Evolutionary conservation across 2,329 filamentous ascomycete genomes (phyloP).

Genomic region (Ophiostoma perfectum): DNA sequence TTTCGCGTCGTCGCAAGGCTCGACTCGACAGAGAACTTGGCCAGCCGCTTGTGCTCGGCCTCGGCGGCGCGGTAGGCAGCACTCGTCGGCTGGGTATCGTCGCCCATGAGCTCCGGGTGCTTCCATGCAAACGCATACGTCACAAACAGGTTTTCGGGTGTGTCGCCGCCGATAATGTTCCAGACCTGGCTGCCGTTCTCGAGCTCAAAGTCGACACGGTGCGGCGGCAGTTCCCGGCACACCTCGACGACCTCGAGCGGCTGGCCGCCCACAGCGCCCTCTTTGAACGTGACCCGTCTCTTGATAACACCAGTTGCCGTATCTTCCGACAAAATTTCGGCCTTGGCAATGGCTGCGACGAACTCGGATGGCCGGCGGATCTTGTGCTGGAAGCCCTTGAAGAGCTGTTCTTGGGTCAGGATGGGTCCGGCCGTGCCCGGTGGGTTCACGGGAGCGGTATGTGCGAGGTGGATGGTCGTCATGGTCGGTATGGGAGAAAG

Average conservation of each 20-base stretch:
- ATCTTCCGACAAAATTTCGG: constrained; percentile 31
- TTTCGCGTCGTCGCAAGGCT: constrained; percentile 17
- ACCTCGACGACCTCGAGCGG: constrained; percentile 29
- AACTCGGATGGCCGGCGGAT: constrained; percentile 34
- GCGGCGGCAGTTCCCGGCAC: constrained; percentile 32
- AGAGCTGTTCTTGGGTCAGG: constrained; percentile 32
- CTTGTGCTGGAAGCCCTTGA: constrained; percentile 35
- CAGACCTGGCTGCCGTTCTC: constrained; percentile 33
- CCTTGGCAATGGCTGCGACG: constrained; percentile 33
- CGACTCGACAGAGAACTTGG: constrained; percentile 28
- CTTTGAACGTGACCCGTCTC: constrained; percentile 24
- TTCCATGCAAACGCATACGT: constrained; percentile 35
- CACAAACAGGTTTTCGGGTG: constrained; percentile 30
- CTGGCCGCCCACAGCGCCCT: neutral
- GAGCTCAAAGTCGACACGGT: constrained; percentile 32
- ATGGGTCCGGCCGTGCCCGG: constrained; percentile 27
- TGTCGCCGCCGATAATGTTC: constrained; percentile 32
- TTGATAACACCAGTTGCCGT: constrained; percentile 23
- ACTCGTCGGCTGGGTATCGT: constrained; percentile 22
- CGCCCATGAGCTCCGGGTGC: constrained; percentile 26
- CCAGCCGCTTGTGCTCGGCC: constrained; percentile 29
- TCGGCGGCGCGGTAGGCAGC: constrained; percentile 26
- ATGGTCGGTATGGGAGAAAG: constrained; percentile 26
- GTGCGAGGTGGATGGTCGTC: constrained; percentile 31
- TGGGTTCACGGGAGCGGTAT: constrained; percentile 35